Conservation (phyloP, 176 grass and related monocot species). For the Oryza rufipogon region DNA sequence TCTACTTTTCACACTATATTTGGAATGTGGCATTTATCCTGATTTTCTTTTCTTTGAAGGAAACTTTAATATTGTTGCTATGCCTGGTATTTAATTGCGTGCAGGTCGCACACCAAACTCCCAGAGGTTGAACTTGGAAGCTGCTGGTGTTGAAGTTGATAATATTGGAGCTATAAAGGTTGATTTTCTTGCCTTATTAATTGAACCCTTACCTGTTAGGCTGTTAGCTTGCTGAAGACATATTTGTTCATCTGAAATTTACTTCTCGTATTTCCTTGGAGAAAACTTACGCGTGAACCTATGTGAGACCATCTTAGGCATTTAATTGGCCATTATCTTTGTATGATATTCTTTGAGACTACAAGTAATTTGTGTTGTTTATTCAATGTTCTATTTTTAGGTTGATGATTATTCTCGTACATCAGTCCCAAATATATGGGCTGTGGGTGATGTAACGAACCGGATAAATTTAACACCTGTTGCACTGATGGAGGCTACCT, state of each 20-base stretch:
- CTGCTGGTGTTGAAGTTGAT: slow-evolving; percentile 82
- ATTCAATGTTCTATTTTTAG: slow-evolving; percentile 46
- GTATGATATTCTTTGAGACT: slow-evolving; percentile 1
- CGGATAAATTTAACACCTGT: slow-evolving; percentile 95
- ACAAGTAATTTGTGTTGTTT: slow-evolving; percentile 20
- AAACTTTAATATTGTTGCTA: slow-evolving; percentile 19
- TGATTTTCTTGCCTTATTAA: slow-evolving; percentile 16
- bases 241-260: neutral
- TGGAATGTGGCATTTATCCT: neutral
- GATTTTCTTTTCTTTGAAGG: neutral
- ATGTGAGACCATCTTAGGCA: neutral
- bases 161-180: slow-evolving; percentile 85
- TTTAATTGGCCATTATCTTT: slow-evolving; percentile 5
- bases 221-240: neutral
- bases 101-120: slow-evolving; percentile 79
- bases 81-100: slow-evolving; percentile 41
- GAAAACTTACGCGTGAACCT: neutral
- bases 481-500: slow-evolving; percentile 97
- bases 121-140: slow-evolving; percentile 81
- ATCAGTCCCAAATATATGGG: slow-evolving; percentile 83
- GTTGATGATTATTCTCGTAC: slow-evolving; percentile 92
- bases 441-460: slow-evolving; percentile 97
- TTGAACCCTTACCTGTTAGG: slow-evolving; percentile 28
- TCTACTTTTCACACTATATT: neutral
- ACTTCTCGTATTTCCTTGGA: slow-evolving; percentile 19